Evolutionary conservation across 345 rosid species (phyloP).

Genomic region (Sonneratia alba): DNA sequence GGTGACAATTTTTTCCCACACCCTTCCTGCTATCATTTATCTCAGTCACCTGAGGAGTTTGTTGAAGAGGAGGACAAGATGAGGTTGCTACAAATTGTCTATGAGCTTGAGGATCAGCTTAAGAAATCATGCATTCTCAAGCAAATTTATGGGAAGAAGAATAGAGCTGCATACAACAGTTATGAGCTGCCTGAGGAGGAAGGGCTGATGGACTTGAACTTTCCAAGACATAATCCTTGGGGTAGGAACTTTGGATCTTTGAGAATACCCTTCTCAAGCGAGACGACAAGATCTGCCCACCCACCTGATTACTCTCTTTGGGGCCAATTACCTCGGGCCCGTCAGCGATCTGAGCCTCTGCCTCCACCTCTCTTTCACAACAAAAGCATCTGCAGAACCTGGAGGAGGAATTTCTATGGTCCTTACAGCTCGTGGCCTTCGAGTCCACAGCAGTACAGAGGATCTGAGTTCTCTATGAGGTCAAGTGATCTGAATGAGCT

Average conservation of each 20-base stretch:
- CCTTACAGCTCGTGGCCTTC: slow-evolving; percentile 48
- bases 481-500: slow-evolving; percentile 41
- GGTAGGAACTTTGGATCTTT: slow-evolving; percentile 24
- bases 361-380: slow-evolving; percentile 18
- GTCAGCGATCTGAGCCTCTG: slow-evolving; percentile 29
- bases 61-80: slow-evolving; percentile 32
- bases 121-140: slow-evolving; percentile 22
- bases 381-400: slow-evolving; percentile 14
- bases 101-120: slow-evolving; percentile 51
- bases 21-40: slow-evolving; percentile 24
- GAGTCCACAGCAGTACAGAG: slow-evolving; percentile 50
- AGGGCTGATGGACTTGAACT: slow-evolving; percentile 3
- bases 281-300: slow-evolving; percentile 24
- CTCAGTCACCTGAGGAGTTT: slow-evolving; percentile 26
- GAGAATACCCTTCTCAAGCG: slow-evolving; percentile 37
- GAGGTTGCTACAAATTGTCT: slow-evolving; percentile 39
- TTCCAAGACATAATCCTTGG: slow-evolving; percentile 24
- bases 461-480: slow-evolving; percentile 32
- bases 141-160: slow-evolving; percentile 18
- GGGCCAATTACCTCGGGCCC: slow-evolving; percentile 26
- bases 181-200: slow-evolving; percentile 17
- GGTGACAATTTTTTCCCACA: slow-evolving; percentile 28
- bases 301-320: slow-evolving; percentile 19
- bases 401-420: slow-evolving; percentile 23
- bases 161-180: slow-evolving; percentile 12